Base-by-base conservation (phyloP, 192 early-diverging fungal genomes). In the Paraglomus brasilianum region DNA sequence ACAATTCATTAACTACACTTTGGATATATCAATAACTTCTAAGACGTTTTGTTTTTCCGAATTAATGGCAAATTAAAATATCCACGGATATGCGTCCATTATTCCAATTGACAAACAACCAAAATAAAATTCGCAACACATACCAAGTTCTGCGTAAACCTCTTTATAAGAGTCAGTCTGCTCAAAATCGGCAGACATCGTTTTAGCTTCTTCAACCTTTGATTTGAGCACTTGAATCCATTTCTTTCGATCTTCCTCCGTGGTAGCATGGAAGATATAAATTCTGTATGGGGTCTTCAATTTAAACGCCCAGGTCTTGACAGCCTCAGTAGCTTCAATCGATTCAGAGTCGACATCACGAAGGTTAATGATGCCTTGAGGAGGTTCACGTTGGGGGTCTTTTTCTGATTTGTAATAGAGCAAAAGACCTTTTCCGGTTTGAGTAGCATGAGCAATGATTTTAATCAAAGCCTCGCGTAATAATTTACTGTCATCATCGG, bases 361-460 rank as follows among this genome's bases (percentile, higher is more conserved):
- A 11, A 78, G 70, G 22, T 78, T 78, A 41, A 78, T 78, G 60
- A 78, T 72, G 13, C 77, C 77, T 51, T 74, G 39, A 14, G 74
- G 55, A 43, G 71, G 71, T 15, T 62, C 53, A 30, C 69, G 72
- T 61, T 74, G 64, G 15, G 68, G 58, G 6, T 51, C 49, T 30
- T 78, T 72, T 39, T 72, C 65, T n/a, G 77, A 78, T 45, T 74
- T 71, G 66, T 78, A 73, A 24, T 78, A 78, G 69, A 74, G 74
- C 38, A 78, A 44, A 15, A 74, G 42, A 52, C 77, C 77, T 19
- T 66, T 71, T 39, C 77, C 77, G 39, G 70, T 78, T n/a, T 73
- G 60, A 41, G 74, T 78, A 40, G 77, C 77, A 11, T 74, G 77
- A 9, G 77, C 77, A 21, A 78, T 74, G 39, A 68, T 74, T 14